These are phyloP conservation scores for Dioscorea alata DNA, from an alignment of 106 monocot genomes.

Conservation along the genomic window DNA sequence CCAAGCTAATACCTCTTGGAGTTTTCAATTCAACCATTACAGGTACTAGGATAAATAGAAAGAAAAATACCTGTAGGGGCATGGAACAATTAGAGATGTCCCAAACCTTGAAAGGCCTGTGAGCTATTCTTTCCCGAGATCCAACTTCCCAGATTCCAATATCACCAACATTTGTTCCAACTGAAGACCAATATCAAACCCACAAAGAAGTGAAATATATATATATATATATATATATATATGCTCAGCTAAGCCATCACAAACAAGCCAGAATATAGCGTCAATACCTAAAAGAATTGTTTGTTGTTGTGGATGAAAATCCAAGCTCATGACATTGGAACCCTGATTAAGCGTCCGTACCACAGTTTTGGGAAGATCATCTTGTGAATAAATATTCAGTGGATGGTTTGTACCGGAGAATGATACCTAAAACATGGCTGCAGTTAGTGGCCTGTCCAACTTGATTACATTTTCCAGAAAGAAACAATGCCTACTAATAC, in stretches of 20 bases:
- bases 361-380: conserved; percentile 84
- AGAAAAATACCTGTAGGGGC: conserved; percentile 70
- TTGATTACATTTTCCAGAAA: too few species aligned
- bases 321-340: conserved; percentile 97
- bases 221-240: too few species aligned
- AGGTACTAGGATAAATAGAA: too few species aligned
- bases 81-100: conserved; percentile 62
- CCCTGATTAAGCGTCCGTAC: conserved; percentile 81
- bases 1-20: too few species aligned
- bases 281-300: conserved; percentile 77
- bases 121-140: conserved; percentile 83
- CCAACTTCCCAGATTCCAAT: conserved; percentile 96
- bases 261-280: neutral
- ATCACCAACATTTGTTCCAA: conserved; percentile 97
- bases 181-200: conserved; percentile 22
- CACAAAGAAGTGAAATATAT: too few species aligned
- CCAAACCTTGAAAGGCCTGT: conserved; percentile 83
- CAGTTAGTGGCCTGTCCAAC: too few species aligned
- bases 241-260: neutral
- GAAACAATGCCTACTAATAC: neutral
- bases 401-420: conserved; percentile 66
- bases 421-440: conserved; percentile 45
- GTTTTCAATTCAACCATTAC: too few species aligned
- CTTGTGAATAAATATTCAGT: conserved; percentile 70
- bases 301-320: conserved; percentile 95